A percentile compares a stretch with the other conserved stretches of the same genome.
These are phyloP conservation scores for Porphyrellus cyaneotinctus DNA, from an alignment of 768 basidiomycete species.

Conservation along the genomic window DNA sequence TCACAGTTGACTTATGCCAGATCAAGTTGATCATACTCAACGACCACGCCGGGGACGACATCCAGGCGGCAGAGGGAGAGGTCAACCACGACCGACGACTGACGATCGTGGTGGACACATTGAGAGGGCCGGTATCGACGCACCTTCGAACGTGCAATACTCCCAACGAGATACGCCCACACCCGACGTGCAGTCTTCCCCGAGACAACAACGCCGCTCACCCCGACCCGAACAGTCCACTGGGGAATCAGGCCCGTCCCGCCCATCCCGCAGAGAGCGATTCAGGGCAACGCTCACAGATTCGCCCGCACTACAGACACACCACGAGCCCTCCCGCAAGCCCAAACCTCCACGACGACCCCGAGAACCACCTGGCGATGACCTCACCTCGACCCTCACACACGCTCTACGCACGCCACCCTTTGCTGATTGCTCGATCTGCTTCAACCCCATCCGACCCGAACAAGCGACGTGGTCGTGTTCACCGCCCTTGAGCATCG, in stretches of 20 bases:
- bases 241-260: constrained; percentile 1
- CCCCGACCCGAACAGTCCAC: not conserved
- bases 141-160: not conserved
- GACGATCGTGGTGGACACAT: not conserved
- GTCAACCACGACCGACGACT: not conserved
- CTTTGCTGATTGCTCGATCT: constrained; percentile 77
- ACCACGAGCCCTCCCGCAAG: not conserved
- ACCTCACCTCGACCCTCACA: constrained; percentile 72
- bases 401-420: constrained; percentile 64
- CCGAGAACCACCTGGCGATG: constrained; percentile 39
- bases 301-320: not conserved
- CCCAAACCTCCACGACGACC: constrained; percentile 5
- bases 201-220: not conserved
- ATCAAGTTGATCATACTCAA: constrained; percentile 1
- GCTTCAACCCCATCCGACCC: constrained; percentile 76
- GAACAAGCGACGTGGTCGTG: constrained; percentile 87
- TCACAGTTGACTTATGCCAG: constrained; percentile 4
- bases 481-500: constrained; percentile 42
- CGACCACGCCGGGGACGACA: not conserved
- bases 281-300: constrained; percentile 38
- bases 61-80: constrained; percentile 5
- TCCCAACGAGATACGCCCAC: not conserved
- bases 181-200: not conserved
- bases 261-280: constrained; percentile 30
- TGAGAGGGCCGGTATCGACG: not conserved